Evolutionary conservation across 169 alveolate genomes (phyloP).

Genomic region (Eimeria falciformis): DNA sequence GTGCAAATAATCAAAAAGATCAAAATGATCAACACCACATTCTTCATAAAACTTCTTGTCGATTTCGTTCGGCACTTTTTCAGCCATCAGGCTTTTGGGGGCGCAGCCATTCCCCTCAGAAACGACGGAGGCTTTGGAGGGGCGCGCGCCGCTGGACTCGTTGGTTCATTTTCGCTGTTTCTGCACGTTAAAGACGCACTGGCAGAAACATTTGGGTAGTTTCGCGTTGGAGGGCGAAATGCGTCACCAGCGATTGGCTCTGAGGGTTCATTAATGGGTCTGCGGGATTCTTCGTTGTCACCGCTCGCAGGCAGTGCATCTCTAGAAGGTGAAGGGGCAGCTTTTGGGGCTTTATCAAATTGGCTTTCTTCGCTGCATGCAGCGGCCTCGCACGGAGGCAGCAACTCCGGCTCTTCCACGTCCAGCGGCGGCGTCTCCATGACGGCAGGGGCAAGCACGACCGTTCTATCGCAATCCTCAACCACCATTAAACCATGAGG

Average conservation of each 20-base stretch:
- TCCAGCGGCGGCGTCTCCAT: constrained; percentile 10
- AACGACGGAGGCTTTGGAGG: constrained; percentile 63
- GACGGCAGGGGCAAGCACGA: constrained; percentile 55
- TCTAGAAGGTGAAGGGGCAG: neutral
- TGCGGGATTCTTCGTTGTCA: too few relatives aligned
- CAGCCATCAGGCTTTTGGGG: constrained; percentile 39
- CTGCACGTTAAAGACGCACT: neutral
- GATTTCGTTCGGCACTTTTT: too few relatives aligned
- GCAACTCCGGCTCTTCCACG: constrained; percentile 17
- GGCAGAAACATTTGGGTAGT: neutral
- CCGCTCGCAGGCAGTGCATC: neutral
- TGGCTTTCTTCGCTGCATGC: neutral
- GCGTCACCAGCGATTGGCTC: too few relatives aligned
- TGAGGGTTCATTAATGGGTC: too few relatives aligned
- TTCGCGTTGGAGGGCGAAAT: too few relatives aligned
- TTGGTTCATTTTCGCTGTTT: neutral
- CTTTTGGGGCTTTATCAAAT: neutral
- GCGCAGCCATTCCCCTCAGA: constrained; percentile 36
- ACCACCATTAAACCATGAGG: constrained; percentile 62
- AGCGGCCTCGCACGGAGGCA: neutral
- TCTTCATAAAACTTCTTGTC: too few relatives aligned
- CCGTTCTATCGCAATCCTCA: constrained; percentile 65
- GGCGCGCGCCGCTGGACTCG: neutral
- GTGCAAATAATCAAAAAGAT: too few relatives aligned
- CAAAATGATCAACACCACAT: too few relatives aligned